These are phyloP conservation scores for Acacia melanoxylon DNA, from an alignment of 306 rosid species.

Conservation along the genomic window DNA sequence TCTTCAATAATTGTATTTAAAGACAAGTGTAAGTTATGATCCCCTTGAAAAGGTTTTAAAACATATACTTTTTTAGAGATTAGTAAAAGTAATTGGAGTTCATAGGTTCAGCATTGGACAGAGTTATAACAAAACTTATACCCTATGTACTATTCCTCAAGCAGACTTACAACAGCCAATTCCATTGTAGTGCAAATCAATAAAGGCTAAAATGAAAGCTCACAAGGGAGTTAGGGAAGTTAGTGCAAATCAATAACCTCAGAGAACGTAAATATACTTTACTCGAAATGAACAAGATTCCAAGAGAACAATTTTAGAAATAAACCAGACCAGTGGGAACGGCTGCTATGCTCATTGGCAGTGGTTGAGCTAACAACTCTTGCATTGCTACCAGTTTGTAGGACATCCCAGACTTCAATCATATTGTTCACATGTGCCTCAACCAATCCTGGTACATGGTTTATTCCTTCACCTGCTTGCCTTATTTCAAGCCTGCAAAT, in stretches of 20 bases:
- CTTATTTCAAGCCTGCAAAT: conserved; percentile 77
- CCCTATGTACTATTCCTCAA: neutral
- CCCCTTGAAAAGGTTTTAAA: neutral
- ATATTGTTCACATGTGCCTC: conserved; percentile 87
- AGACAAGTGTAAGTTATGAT: neutral
- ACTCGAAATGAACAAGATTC: neutral
- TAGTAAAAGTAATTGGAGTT: neutral
- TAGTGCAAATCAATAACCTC: neutral
- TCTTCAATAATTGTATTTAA: conserved; percentile 2
- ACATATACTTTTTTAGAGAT: neutral
- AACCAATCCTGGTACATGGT: conserved; percentile 85
- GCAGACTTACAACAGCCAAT: neutral
- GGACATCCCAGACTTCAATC: conserved; percentile 95
- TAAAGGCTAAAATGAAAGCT: neutral
- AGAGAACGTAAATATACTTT: neutral
- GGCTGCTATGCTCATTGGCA: conserved; percentile 92
- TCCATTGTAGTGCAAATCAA: neutral
- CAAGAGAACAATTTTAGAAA: neutral
- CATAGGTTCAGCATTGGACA: neutral
- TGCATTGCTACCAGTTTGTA: conserved; percentile 94
- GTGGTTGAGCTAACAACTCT: conserved; percentile 92
- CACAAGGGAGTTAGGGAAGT: neutral
- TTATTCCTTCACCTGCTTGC: conserved; percentile 85
- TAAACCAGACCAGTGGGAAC: conserved; percentile 82
- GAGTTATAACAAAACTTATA: neutral